Conservation (phyloP, 176 grass and related monocot genomes). For the Tillandsia leiboldiana region DNA sequence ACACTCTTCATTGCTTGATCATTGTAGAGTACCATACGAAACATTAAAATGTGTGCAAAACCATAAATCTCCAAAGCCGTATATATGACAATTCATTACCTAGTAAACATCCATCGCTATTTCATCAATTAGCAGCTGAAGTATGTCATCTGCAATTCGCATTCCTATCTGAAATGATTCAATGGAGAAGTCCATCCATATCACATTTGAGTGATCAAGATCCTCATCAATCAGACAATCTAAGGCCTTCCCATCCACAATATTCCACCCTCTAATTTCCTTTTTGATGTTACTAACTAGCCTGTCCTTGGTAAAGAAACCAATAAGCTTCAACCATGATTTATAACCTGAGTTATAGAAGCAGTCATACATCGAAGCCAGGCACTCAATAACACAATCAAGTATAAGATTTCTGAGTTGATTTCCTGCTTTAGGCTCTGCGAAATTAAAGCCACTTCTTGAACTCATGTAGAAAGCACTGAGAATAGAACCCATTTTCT, state of each 20-base stretch:
- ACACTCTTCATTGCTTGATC: not conserved
- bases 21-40: not conserved
- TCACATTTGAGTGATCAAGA: conserved; percentile 20
- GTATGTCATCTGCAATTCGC: conserved; percentile 54
- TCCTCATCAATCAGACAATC: conserved; percentile 40
- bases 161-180: conserved; percentile 38
- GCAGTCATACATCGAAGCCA: conserved; percentile 32
- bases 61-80: not conserved
- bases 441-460: not conserved
- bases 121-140: conserved; percentile 48
- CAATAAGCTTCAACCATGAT: conserved; percentile 26
- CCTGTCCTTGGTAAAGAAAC: conserved; percentile 36
- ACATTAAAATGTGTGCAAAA: not conserved
- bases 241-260: conserved; percentile 20
- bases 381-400: conserved; percentile 33
- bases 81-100: not conserved
- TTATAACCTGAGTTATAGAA: conserved; percentile 44
- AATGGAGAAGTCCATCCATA: not conserved
- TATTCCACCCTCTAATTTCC: conserved; percentile 28
- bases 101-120: conserved; percentile 21
- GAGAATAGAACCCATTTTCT: conserved; percentile 24
- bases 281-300: conserved; percentile 28
- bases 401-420: conserved; percentile 14
- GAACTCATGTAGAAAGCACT: conserved; percentile 12
- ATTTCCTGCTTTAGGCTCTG: conserved; percentile 13